phyloP scores from a whole-genome alignment of 2,329 filamentous ascomycete species.

The Fusarium lyarnte region DNA sequence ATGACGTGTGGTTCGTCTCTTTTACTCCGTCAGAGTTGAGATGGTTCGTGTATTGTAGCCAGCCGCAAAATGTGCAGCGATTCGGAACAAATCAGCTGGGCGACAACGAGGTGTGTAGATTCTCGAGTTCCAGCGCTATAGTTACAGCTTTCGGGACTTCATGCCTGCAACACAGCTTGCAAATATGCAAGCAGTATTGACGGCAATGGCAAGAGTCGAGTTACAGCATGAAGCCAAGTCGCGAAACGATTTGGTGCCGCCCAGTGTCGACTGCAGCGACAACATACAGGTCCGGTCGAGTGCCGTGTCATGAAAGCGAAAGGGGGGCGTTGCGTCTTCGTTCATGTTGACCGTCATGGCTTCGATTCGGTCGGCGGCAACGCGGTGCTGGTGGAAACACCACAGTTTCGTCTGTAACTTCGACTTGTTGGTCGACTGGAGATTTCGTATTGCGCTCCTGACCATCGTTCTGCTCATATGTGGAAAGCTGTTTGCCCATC shows the following conservation, averaged over 20 bases:
- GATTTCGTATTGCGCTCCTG: not conserved
- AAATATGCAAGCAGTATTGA: not conserved
- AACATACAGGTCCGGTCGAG: not conserved
- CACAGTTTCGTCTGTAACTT: not conserved
- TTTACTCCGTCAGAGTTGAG: not conserved
- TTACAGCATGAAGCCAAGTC: not conserved
- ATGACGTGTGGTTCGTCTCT: not conserved
- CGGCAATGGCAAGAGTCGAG: not conserved
- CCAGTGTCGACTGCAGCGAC: not conserved
- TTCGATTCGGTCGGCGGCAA: not conserved
- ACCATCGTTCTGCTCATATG: not conserved
- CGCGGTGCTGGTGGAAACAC: not conserved
- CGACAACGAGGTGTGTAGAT: rapidly evolving
- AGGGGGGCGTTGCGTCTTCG: too few species aligned
- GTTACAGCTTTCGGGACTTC: rapidly evolving
- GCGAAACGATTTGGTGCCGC: not conserved
- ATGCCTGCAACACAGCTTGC: not conserved
- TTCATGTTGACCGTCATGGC: too few species aligned
- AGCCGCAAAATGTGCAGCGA: not conserved
- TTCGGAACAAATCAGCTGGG: rapidly evolving
- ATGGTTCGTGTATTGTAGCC: not conserved
- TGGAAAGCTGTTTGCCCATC: not conserved
- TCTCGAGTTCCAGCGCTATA: rapidly evolving
- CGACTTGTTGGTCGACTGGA: not conserved
- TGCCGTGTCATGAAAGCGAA: not conserved